Evolutionary conservation across 257 asterid genomes (phyloP).

Genomic region (Plectranthus barbatus): DNA sequence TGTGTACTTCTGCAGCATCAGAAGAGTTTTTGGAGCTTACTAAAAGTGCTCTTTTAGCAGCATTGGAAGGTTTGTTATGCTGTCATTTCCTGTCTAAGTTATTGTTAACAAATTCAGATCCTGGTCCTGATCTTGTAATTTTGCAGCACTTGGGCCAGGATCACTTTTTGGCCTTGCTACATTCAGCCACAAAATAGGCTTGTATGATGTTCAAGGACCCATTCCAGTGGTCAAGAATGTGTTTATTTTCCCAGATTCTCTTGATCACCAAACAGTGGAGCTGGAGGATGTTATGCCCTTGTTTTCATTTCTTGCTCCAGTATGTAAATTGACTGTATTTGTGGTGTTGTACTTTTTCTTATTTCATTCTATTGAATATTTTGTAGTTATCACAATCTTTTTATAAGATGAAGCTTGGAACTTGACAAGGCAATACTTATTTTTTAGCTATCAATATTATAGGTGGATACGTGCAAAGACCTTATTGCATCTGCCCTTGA

Average conservation of each 20-base stretch:
- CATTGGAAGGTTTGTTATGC: slow-evolving; percentile 94
- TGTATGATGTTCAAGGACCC: slow-evolving; percentile 97
- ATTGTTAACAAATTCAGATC: slow-evolving; percentile 5
- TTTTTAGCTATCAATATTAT: slow-evolving; percentile 18
- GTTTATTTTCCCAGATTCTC: slow-evolving; percentile 74
- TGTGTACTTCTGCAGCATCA: slow-evolving; percentile 67
- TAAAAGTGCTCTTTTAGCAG: slow-evolving; percentile 92
- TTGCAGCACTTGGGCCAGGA: slow-evolving; percentile 89
- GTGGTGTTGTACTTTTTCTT: too few relatives aligned
- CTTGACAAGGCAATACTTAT: slow-evolving; percentile 9
- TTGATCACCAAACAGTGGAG: slow-evolving; percentile 58
- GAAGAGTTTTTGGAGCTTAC: slow-evolving; percentile 97
- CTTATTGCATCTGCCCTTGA: slow-evolving; percentile 84
- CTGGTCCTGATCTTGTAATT: slow-evolving; percentile 16
- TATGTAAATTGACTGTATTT: slow-evolving; percentile 32
- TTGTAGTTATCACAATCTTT: background rate
- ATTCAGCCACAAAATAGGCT: slow-evolving; percentile 93
- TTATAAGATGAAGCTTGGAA: slow-evolving; percentile 8
- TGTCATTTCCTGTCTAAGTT: background rate
- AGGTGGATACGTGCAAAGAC: slow-evolving; percentile 95
- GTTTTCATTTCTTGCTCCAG: slow-evolving; percentile 92
- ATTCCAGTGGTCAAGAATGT: slow-evolving; percentile 95
- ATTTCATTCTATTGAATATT: background rate
- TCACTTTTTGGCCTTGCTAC: slow-evolving; percentile 97
- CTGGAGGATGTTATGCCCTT: slow-evolving; percentile 98